These are phyloP conservation scores for Aspergillus spinulosporus DNA, from an alignment of 2,329 filamentous ascomycete genomes.

Conservation along the genomic window DNA sequence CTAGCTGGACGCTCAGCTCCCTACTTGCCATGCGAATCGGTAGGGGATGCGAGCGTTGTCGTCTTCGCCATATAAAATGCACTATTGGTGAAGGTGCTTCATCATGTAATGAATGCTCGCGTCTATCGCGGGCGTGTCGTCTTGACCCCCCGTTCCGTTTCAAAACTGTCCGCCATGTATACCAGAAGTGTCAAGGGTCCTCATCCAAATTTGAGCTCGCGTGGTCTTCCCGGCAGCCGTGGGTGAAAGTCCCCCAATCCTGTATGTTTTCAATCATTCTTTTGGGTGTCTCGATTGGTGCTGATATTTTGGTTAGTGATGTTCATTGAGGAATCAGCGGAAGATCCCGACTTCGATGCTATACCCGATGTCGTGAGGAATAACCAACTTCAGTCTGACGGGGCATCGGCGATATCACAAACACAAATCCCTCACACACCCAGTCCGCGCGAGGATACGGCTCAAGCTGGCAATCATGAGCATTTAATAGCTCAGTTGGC, in stretches of 20 bases:
- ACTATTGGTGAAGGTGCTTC: conserved; percentile 30
- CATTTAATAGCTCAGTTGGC: not conserved
- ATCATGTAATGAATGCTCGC: conserved; percentile 32
- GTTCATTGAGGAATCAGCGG: conserved; percentile 28
- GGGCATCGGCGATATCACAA: not conserved
- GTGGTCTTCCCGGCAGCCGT: conserved; percentile 34
- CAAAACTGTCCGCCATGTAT: conserved; percentile 35
- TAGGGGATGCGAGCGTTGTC: conserved; percentile 38
- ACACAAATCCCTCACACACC: not conserved
- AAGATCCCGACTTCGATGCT: conserved; percentile 17
- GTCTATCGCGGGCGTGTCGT: conserved; percentile 31
- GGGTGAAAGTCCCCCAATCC: conserved; percentile 32
- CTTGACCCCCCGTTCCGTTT: conserved; percentile 38
- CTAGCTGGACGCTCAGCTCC: conserved; percentile 16
- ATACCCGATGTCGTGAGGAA: conserved; percentile 4
- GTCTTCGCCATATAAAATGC: conserved; percentile 39
- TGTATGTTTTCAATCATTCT: conserved; percentile 20
- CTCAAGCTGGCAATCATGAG: not conserved
- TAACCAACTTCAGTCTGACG: not conserved
- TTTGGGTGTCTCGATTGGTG: not conserved
- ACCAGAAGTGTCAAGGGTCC: conserved; percentile 32
- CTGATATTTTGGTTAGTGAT: conserved; percentile 23
- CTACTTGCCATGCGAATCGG: conserved; percentile 33
- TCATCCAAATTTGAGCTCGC: conserved; percentile 31
- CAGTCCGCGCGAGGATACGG: not conserved